A percentile compares a stretch with the other conserved stretches of the same genome.
These are phyloP conservation scores for Coelastrella sp. DNA, from an alignment of 139 green algal genomes.

Conservation along the genomic window DNA sequence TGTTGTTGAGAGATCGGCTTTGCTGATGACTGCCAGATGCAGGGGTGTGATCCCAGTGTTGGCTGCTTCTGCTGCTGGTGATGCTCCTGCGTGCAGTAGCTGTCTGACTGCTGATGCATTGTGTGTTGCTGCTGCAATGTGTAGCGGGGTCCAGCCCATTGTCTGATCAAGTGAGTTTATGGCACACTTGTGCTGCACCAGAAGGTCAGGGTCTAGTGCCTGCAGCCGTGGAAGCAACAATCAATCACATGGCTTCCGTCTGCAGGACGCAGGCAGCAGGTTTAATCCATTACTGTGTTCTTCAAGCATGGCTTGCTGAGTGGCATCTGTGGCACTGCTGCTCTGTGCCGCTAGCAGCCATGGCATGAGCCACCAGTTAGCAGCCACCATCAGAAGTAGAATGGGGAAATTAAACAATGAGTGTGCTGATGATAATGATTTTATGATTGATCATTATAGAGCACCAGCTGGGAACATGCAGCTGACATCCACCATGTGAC, in stretches of 20 bases:
- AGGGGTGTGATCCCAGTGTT: not conserved
- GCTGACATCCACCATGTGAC: not conserved
- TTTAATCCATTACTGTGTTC: not conserved
- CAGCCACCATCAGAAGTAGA: too few species aligned
- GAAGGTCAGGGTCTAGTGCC: not conserved
- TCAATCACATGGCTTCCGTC: not conserved
- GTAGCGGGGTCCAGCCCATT: conserved; percentile 4
- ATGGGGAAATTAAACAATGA: too few species aligned
- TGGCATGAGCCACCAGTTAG: too few species aligned
- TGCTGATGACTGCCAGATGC: not conserved
- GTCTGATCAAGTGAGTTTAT: not conserved
- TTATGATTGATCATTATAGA: not conserved
- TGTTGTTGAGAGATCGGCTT: not conserved
- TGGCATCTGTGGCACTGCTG: too few species aligned
- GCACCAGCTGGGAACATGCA: not conserved
- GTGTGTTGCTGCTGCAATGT: not conserved
- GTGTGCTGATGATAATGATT: not conserved
- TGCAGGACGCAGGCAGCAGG: not conserved
- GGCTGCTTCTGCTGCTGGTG: not conserved
- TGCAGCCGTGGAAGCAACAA: not conserved
- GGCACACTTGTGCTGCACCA: not conserved
- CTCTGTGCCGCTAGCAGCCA: too few species aligned
- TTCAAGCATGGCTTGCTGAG: too few species aligned
- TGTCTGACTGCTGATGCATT: not conserved
- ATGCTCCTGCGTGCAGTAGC: conserved; percentile 10